Conservation (phyloP, 306 rosid genomes). For the Dalbergia cochinchinensis region DNA sequence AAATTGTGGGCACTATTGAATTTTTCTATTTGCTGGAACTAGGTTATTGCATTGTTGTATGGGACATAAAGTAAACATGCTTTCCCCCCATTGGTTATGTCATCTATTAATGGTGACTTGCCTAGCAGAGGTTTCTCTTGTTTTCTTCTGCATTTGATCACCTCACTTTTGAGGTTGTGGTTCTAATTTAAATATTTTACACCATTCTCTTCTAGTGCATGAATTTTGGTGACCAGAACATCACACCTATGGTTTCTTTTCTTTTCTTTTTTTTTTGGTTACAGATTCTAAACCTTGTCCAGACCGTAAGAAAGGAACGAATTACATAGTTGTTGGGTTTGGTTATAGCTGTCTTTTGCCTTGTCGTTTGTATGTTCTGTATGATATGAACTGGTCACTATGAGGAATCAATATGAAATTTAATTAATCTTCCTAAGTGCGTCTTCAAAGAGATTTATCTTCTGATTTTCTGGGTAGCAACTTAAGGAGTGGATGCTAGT, state of each 20-base stretch:
- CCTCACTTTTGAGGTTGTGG: slow-evolving; percentile 8
- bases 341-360: slow-evolving; percentile 29
- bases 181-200: slow-evolving; percentile 35
- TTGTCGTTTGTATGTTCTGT: background rate
- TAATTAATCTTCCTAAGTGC: background rate
- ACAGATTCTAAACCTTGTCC: slow-evolving; percentile 57
- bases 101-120: slow-evolving; percentile 15
- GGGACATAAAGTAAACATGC: slow-evolving; percentile 25
- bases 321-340: slow-evolving; percentile 43
- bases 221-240: slow-evolving; percentile 19
- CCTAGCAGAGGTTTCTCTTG: slow-evolving; percentile 8
- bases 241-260: background rate
- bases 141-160: slow-evolving; percentile 24
- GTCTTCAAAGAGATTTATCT: background rate
- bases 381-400: background rate
- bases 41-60: background rate
- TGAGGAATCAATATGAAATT: slow-evolving; percentile 17
- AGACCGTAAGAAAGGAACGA: slow-evolving; percentile 26
- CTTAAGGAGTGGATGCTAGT: background rate
- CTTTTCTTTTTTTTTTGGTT: background rate
- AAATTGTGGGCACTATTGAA: slow-evolving; percentile 21
- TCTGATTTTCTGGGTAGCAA: slow-evolving; percentile 9
- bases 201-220: slow-evolving; percentile 19
- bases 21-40: slow-evolving; percentile 19
- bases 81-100: slow-evolving; percentile 6